A percentile compares a stretch with the other conserved stretches of the same genome.
Conservation (phyloP, 2,329 filamentous ascomycete species). For the Phyllosticta citribraziliensis region DNA sequence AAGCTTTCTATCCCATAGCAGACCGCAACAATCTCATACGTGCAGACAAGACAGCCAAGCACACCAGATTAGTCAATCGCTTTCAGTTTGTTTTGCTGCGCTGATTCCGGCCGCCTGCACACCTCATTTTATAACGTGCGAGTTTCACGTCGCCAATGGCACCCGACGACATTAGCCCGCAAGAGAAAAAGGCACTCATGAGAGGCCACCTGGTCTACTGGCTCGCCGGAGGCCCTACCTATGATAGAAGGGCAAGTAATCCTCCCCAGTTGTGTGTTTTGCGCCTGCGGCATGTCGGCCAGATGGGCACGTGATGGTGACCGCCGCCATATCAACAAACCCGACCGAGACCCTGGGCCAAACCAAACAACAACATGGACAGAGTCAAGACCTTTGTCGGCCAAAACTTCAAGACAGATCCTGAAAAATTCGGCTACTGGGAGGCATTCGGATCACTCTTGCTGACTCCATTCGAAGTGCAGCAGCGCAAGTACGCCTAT, state of each 20-base stretch:
- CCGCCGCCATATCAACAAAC: background rate
- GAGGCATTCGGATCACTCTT: background rate
- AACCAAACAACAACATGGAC: background rate
- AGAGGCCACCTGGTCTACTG: background rate
- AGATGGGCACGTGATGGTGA: background rate
- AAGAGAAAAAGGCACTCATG: background rate
- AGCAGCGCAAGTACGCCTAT: background rate
- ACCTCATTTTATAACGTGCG: background rate
- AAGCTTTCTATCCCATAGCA: background rate
- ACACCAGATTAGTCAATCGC: background rate
- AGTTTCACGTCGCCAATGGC: background rate
- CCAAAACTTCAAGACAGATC: background rate
- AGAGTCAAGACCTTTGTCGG: background rate
- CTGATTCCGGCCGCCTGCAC: background rate
- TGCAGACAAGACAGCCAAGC: background rate
- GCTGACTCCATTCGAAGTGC: background rate
- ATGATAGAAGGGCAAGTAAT: background rate
- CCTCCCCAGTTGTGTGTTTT: background rate
- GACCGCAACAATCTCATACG: background rate
- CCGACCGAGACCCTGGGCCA: background rate
- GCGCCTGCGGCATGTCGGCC: background rate
- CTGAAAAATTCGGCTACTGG: background rate
- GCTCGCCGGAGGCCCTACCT: background rate
- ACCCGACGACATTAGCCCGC: background rate
- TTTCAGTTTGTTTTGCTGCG: background rate